phyloP scores from a whole-genome alignment of 176 grass and related monocot genomes.

The Dendrocalamus sinicus region DNA sequence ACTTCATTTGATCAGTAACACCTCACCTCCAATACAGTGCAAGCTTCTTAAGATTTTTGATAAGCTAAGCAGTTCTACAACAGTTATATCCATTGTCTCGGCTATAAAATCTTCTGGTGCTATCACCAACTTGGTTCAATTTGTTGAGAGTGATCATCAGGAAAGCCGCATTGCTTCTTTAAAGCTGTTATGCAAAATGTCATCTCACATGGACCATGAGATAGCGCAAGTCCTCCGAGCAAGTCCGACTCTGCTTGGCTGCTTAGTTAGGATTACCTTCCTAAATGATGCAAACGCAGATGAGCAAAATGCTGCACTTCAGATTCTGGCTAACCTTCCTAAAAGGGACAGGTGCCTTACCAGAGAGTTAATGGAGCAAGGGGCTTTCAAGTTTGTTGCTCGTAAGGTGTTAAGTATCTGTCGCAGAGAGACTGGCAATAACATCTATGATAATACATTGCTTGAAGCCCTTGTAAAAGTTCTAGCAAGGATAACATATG shows the following conservation, averaged over 20 bases:
- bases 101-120: conserved; percentile 76
- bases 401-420: conserved; percentile 62
- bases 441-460: conserved; percentile 37
- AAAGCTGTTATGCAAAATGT: conserved; percentile 67
- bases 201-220: conserved; percentile 64
- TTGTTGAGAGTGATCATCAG: conserved; percentile 67
- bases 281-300: conserved; percentile 43
- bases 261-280: conserved; percentile 59
- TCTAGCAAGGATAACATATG: conserved; percentile 66
- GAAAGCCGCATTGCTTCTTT: conserved; percentile 64
- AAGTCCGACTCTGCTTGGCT: conserved; percentile 60
- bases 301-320: conserved; percentile 70
- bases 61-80: conserved; percentile 53
- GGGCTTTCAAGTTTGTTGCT: conserved; percentile 59
- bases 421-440: conserved; percentile 45
- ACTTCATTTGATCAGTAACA: conserved; percentile 81
- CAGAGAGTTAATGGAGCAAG: conserved; percentile 64
- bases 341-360: conserved; percentile 59
- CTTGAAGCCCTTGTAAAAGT: conserved; percentile 67
- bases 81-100: conserved; percentile 60
- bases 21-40: conserved; percentile 69
- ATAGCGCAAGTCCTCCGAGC: conserved; percentile 61
- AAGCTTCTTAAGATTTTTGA: conserved; percentile 69
- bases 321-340: conserved; percentile 69
- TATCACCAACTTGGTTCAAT: conserved; percentile 72